Base-by-base conservation (phyloP, 1,284 basidiomycete genomes). In the Cutaneotrichosporon cyanovorans region DNA sequence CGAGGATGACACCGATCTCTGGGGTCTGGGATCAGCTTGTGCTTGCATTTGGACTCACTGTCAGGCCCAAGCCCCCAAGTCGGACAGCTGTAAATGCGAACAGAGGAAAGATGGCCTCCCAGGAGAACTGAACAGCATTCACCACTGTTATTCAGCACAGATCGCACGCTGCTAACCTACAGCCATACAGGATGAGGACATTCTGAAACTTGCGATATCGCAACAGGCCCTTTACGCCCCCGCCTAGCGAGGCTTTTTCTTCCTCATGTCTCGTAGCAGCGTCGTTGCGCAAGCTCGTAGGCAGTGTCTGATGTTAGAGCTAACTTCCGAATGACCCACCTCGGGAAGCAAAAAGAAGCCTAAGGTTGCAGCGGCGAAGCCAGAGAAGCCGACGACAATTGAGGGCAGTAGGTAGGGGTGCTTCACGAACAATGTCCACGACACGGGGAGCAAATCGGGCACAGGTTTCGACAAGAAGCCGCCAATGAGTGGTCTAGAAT, bases 331-430 rank as follows among this genome's bases (percentile, higher is more conserved):
- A 12, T 2, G 2, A 37, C 59, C 37, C 20, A 62, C 65, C 60
- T 69, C 67, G 32, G 63, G 60, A 2, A 66, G 58, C 11, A 60
- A 48, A 5, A 60, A 37, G n/a, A 51, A 49, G 2, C 51, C 53
- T 4, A 54, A 35, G 11, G 56, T 36, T 5, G 53, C 52, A 0
- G 61, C 51, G 2, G 52, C 25, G 14, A 62, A 33, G 0, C 61
- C 61, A 12, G 53, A 40, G 14, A 48, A 16, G 9, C 58, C 62
- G 1, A 58, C 55, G 3, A 63, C 46, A 0, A 65, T 18, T 2
- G 65, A 59, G 0, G 68, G 68, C 11, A 66, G 48, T 9, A 70
- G 62, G 41, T 68, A 69, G 3, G 65, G 65, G 28, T 59, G 57
- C 9, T 40, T 20, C 3, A 42, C 37, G 25, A 68, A 57, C 3